Percentiles rank a stretch among this genome's conserved stretches.
Conservation (phyloP, 176 grass and related monocot species). For the Rhynchospora pubera region DNA sequence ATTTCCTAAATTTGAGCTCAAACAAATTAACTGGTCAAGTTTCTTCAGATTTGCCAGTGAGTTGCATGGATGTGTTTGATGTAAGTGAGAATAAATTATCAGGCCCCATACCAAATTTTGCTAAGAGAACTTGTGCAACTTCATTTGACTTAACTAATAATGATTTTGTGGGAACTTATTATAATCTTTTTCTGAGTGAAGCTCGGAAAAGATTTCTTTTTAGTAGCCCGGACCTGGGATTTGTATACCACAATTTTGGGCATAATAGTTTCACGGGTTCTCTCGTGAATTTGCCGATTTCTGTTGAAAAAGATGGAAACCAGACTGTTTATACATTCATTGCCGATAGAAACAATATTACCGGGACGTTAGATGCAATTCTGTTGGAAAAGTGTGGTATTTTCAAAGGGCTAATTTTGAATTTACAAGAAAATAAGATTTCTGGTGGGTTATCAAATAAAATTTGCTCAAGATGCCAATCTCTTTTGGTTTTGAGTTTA, state of each 20-base stretch:
- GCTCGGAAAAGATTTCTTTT: slow-evolving; percentile 5
- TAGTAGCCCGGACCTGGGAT: not conserved
- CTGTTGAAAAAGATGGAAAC: slow-evolving; percentile 39
- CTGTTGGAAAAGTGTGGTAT: slow-evolving; percentile 51
- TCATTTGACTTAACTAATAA: not conserved
- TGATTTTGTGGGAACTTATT: slow-evolving; percentile 24
- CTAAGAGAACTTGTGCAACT: not conserved
- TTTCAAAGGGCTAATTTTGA: slow-evolving; percentile 41
- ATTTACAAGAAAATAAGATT: slow-evolving; percentile 57
- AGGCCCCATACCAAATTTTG: slow-evolving; percentile 34
- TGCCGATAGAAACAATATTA: slow-evolving; percentile 61
- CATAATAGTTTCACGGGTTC: slow-evolving; percentile 57
- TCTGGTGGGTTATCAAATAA: slow-evolving; percentile 39
- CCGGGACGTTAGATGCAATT: slow-evolving; percentile 49
- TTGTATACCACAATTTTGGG: slow-evolving; percentile 77
- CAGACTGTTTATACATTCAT: slow-evolving; percentile 41
- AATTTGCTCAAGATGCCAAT: slow-evolving; percentile 38
- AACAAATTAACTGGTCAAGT: slow-evolving; percentile 39
- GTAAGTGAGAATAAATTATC: slow-evolving; percentile 32
- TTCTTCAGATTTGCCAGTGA: slow-evolving; percentile 14
- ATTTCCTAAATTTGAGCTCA: slow-evolving; percentile 42
- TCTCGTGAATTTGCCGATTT: slow-evolving; percentile 49
- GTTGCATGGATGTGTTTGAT: slow-evolving; percentile 42
- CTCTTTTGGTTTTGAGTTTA: slow-evolving; percentile 65
- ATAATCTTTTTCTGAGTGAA: slow-evolving; percentile 26